Evolutionary conservation across 805 yeast species (phyloP), one percentile per base, ranked within the genome.

Genomic region (Starmerella khaoyaiensis): DNA sequence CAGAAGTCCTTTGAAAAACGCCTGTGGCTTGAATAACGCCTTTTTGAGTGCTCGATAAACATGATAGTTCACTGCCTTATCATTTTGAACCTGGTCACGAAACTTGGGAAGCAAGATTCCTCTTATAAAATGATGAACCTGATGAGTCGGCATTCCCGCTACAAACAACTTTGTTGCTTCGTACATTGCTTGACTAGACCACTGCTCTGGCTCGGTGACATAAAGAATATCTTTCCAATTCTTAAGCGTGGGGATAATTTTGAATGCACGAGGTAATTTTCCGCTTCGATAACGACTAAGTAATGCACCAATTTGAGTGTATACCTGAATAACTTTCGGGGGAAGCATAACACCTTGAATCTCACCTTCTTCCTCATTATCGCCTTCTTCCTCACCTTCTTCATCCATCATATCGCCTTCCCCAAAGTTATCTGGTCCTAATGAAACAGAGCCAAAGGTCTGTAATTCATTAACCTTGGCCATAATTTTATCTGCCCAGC

Each of bases 191-290:
- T 86, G 87, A 14, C 96, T 86, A 14, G 97, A 80, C 99, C 99
- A 90, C 21, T 67, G 63, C 45, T 74, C 84, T 7, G 98, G 98
- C 49, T 83, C 74, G 1, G 97, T 86, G 28, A 90, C 95, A 54
- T 75, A 87, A 24, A 90, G 63, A 23, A 90, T 79, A 57, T 87
- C 97, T 57, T 84, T 84, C 99, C 99, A 90, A 61, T 87, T 87
- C 50, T 71, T 78, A 47, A 90, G 68, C 3, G 93, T 71, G 24
- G 99, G 99, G 39, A 93, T 71, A 35, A 90, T 93, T 56, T 90
- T 90, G 67, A 90, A 90, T 23, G 93, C 71, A 53, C 87, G 86
- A n/a, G 98, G 98, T 36, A 90, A 67, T 59, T 86, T 86, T 34
- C 98, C 99, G 53, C 90, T 94, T 27, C 86, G 79, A 73, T 93